Conservation (phyloP, 2,329 filamentous ascomycete genomes). For the Ascochyta pisi region DNA sequence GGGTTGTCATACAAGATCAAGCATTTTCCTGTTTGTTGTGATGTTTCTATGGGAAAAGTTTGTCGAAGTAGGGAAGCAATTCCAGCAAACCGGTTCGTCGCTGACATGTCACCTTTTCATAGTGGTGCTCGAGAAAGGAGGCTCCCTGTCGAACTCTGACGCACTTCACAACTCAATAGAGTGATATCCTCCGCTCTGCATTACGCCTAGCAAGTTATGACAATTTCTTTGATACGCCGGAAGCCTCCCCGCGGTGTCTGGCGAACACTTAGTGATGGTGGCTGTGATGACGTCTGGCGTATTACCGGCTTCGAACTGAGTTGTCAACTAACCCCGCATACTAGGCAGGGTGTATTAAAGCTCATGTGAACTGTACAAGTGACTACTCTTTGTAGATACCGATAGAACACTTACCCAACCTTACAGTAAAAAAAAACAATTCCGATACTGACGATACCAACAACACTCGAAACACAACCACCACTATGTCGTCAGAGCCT, state of each 20-base stretch:
- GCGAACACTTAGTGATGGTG: neutral
- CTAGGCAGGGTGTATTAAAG: neutral
- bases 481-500: constrained; percentile 6
- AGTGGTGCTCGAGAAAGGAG: neutral
- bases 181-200: neutral
- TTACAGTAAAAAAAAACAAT: neutral
- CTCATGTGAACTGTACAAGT: neutral
- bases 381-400: neutral
- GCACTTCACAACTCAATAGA: neutral
- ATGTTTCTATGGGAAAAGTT: too few relatives aligned
- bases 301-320: neutral
- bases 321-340: neutral
- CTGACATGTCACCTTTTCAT: too few relatives aligned
- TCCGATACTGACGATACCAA: neutral
- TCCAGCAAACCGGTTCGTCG: too few relatives aligned
- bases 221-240: constrained; percentile 1
- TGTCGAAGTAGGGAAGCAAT: too few relatives aligned
- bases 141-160: neutral
- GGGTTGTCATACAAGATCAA: neutral
- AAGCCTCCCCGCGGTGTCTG: neutral
- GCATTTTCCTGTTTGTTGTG: neutral
- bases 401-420: neutral
- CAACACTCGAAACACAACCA: neutral
- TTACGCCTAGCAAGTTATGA: neutral
- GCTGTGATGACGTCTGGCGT: constrained; percentile 8